Evolutionary conservation across 768 basidiomycete species (phyloP), one percentile per base, ranked within the genome.

Genomic region (Royoungia palumana): DNA sequence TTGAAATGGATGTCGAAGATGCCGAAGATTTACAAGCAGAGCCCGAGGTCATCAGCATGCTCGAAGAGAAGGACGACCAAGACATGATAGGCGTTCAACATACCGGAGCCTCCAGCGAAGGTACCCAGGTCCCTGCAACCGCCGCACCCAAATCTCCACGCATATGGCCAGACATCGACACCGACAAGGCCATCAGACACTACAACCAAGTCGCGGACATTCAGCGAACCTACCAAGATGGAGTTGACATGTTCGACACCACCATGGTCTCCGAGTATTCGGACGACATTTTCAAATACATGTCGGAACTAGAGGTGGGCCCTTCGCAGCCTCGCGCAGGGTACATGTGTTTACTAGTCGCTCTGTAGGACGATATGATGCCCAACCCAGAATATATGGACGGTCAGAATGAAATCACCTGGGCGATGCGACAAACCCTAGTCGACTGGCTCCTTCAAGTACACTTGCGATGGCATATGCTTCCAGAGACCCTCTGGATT

Each of bases 361-460:
- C 54, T 6, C 58, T 2, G 35, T 25, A 94, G 93, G 84, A 87
- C 54, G 77, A 82, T 41, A 77, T 85, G 59, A 92, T 99, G 94
- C 90, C 96, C 25, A 85, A 83, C 53, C 81, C 93, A 5, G 81
- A 90, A 58, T 99, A 99, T 65, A 97, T 99, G 88, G 81, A 83
- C 37, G 85, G 83, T 35, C 96, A 99, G 70, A 83, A 80, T 49
- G 95, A 98, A 70, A 88, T 99, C 59, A 80, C 72, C 54, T 95
- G 94, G 94, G 69, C 77, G 17, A 97, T 96, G 94, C 89, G 96
- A 46, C 88, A 94, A 65, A 94, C 91, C 2, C 80, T 99, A 35
- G 89, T 99, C 57, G 96, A 99, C 74, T 99, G 96, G 96, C 79
- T 99, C 20, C 80, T 95, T 46, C 95, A 98, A 67, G 93, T 98